Base-by-base conservation (phyloP, 495 filamentous ascomycete genomes). In the Daldinia vernicosa region DNA sequence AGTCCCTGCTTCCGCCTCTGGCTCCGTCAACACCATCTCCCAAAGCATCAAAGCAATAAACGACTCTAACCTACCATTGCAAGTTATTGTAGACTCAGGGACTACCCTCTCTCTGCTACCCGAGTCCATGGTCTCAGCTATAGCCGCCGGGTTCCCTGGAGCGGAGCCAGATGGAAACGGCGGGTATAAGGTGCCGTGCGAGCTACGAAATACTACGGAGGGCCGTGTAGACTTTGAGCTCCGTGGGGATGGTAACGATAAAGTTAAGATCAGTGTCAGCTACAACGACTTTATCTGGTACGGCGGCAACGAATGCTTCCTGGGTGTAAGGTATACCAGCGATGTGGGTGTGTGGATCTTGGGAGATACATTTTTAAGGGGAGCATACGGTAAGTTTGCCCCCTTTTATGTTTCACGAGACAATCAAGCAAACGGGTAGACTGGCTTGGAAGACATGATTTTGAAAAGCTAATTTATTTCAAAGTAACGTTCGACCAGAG, bases 291-390 rank as follows among this genome's bases (percentile, higher is more conserved):
- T 95, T 53, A 84, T 94, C 63, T 83, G 92, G 72, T 82, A 82
- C n/a, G 60, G 40, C 37, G 69, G 59, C 6, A 55, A 67, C 5
- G 67, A 77, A 1, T 81, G 83, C 24, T 88, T 85, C 66, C 67
- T 85, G 15, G 86, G 89, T 54, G 89, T 52, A 58, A 81, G 37
- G 84, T 80, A 60, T 82, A 84, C 7, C 66, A 14, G 37, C 14
- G 47, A 72, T 35, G 30, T 74, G 1, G 73, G 73, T 0, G 58
- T 69, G 19, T 77, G 81, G 56, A 86, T 93, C 15, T 78, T 94
- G 40, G 92, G 92, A 12, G 92, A 93, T 75, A 92, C 91, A 0
- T 93, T 93, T 79, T 77, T 94, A 19, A 85, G 91, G 73, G 89
- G 85, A 54, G 90, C 90, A 1, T 93, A 92, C 60, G 72, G 74